Percentiles rank a stretch among this genome's conserved stretches.
phyloP scores from a whole-genome alignment of 176 grass and related monocot genomes.

The Aegilops umbellulata region DNA sequence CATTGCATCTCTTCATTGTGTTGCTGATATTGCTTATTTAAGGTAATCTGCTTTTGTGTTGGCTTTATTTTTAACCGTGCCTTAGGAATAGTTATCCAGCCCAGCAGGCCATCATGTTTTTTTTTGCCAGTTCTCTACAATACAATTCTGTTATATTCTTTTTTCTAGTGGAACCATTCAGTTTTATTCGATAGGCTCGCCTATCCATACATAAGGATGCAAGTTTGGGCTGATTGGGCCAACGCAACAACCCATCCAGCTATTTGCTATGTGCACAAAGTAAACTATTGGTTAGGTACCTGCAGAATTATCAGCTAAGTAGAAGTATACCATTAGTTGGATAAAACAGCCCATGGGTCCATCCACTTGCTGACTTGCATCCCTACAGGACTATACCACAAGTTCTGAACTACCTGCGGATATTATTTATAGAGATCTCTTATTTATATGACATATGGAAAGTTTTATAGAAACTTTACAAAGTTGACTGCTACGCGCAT shows the following conservation, averaged over 20 bases:
- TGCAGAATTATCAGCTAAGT: not conserved
- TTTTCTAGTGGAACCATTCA: not conserved
- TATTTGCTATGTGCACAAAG: slow-evolving; percentile 3
- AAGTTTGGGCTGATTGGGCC: slow-evolving; percentile 16
- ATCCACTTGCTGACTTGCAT: not conserved
- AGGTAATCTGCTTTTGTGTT: not conserved
- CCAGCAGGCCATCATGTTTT: not conserved
- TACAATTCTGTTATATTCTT: not conserved
- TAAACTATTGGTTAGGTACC: not conserved
- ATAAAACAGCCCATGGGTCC: not conserved
- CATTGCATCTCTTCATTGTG: not conserved
- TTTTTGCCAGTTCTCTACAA: not conserved
- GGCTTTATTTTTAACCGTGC: slow-evolving; percentile 1
- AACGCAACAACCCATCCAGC: not conserved
- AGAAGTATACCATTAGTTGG: not conserved
- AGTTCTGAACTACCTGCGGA: not conserved
- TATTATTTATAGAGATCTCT: slow-evolving; percentile 14
- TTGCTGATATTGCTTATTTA: not conserved
- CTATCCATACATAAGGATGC: not conserved
- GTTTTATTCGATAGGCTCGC: not conserved
- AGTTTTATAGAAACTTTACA: not conserved
- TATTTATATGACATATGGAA: not conserved
- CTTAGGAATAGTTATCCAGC: not conserved
- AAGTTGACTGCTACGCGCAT: not conserved
- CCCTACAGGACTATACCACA: not conserved